Percentiles rank a stretch among this genome's conserved stretches.
These are phyloP conservation scores for Kodamaea sagamina DNA, from an alignment of 805 yeast genomes.

Conservation along the genomic window DNA sequence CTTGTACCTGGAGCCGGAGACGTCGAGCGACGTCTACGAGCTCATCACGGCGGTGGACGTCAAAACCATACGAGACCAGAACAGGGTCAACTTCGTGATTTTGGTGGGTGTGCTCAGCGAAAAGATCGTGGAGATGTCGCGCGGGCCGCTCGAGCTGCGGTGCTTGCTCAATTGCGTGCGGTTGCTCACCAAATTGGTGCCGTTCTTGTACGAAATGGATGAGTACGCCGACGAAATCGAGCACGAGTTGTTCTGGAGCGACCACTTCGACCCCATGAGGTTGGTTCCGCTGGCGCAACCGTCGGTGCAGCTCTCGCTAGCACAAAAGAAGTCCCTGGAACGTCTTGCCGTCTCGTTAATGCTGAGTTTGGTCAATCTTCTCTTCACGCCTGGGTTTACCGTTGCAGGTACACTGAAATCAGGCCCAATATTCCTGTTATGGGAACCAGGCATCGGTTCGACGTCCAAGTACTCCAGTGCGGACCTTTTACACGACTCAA, in stretches of 20 bases:
- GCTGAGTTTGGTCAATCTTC: conserved; percentile 39
- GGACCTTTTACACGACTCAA: not conserved
- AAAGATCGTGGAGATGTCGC: conserved; percentile 25
- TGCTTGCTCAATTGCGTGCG: conserved; percentile 60
- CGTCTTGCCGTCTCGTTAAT: conserved; percentile 16
- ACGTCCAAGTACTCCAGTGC: not conserved
- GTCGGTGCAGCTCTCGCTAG: not conserved
- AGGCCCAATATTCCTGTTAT: conserved; percentile 4
- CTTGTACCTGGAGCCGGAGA: conserved; percentile 43
- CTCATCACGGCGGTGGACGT: conserved; percentile 60
- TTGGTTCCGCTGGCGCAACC: not conserved
- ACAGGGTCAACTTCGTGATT: conserved; percentile 56
- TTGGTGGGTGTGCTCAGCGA: conserved; percentile 39
- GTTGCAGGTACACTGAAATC: conserved; percentile 20
- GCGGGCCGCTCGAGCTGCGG: conserved; percentile 1
- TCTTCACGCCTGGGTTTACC: conserved; percentile 62
- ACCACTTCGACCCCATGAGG: conserved; percentile 45
- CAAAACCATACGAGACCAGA: conserved; percentile 57
- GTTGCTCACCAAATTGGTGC: conserved; percentile 62
- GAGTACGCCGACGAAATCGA: conserved; percentile 26
- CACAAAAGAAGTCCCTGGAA: conserved; percentile 1
- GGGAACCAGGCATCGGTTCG: conserved; percentile 16
- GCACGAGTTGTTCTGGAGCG: conserved; percentile 31
- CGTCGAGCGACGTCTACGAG: conserved; percentile 58
- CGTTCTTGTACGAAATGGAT: conserved; percentile 62